Percentiles rank a stretch among this genome's conserved stretches.
Conservation (phyloP, 495 filamentous ascomycete species). For the Talaromyces wortmannii region DNA sequence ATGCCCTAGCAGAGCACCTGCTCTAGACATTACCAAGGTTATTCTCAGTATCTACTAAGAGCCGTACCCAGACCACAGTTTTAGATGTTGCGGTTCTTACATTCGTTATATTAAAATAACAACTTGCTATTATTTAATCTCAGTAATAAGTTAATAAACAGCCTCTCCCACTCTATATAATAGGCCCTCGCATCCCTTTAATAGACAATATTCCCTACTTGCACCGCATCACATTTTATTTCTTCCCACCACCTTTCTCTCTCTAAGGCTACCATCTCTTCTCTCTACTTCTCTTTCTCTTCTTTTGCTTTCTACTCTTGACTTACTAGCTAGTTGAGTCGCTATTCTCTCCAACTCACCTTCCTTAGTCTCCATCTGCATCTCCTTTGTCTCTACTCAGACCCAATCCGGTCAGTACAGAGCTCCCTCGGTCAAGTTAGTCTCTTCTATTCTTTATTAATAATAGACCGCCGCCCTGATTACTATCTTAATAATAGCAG, state of each 20-base stretch:
- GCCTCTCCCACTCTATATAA: too few species aligned
- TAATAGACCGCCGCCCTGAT: background rate
- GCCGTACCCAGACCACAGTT: too few species aligned
- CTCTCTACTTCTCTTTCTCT: background rate
- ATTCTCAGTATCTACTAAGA: too few species aligned
- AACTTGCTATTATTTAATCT: too few species aligned
- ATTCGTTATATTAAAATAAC: too few species aligned
- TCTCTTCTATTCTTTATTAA: background rate
- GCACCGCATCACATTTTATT: background rate
- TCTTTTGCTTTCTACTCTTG: background rate
- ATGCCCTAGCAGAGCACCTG: too few species aligned
- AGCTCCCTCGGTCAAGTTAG: background rate
- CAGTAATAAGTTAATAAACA: too few species aligned
- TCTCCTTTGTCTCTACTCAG: background rate
- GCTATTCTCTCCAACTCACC: background rate
- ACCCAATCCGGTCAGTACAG: too few species aligned
- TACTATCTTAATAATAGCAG: background rate
- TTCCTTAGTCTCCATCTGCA: background rate
- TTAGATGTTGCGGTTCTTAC: too few species aligned
- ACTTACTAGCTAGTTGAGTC: background rate
- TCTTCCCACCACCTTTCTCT: background rate
- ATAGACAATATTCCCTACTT: background rate
- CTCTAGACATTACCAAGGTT: too few species aligned
- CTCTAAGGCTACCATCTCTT: background rate
- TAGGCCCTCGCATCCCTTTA: too few species aligned